Evolutionary conservation across 352 stramenopile species (phyloP).

Genomic region (Phytophthora constricta): DNA sequence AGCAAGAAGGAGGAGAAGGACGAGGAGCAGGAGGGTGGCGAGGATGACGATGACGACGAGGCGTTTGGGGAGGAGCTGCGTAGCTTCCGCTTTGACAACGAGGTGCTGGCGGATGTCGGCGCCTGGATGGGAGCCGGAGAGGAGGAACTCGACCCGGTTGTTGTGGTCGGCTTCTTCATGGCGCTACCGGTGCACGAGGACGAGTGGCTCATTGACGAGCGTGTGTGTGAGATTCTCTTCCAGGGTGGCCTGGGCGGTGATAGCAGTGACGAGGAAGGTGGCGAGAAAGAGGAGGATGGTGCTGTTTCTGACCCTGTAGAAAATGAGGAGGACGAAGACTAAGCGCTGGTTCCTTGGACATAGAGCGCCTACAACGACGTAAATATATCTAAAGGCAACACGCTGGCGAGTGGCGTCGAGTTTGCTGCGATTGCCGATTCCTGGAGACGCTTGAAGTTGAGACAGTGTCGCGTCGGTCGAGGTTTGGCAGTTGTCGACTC

Average conservation of each 20-base stretch:
- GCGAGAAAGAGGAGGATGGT: constrained; percentile 26
- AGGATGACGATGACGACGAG: constrained; percentile 31
- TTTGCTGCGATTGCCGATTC: too few relatives aligned
- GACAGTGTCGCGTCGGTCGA: neutral
- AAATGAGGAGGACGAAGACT: constrained; percentile 30
- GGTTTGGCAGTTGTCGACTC: neutral
- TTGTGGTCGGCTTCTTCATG: constrained; percentile 76
- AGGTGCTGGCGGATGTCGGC: constrained; percentile 51
- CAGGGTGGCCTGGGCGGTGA: constrained; percentile 40
- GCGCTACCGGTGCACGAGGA: constrained; percentile 74
- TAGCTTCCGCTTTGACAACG: constrained; percentile 65
- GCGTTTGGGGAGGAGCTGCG: constrained; percentile 62
- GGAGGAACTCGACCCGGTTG: constrained; percentile 60
- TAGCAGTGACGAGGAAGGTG: constrained; percentile 40
- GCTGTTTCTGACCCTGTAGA: constrained; percentile 30
- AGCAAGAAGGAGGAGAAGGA: constrained; percentile 20
- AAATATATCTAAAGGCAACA: constrained; percentile 38
- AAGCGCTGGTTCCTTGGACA: constrained; percentile 9
- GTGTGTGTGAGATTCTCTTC: constrained; percentile 80
- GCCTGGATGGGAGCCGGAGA: constrained; percentile 58
- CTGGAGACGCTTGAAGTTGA: constrained; percentile 10
- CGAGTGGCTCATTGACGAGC: constrained; percentile 82
- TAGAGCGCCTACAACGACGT: constrained; percentile 11
- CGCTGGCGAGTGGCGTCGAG: too few relatives aligned
- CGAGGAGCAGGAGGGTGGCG: constrained; percentile 11